phyloP scores from a whole-genome alignment of 352 stramenopile species.

The Globisporangium radiosum region DNA sequence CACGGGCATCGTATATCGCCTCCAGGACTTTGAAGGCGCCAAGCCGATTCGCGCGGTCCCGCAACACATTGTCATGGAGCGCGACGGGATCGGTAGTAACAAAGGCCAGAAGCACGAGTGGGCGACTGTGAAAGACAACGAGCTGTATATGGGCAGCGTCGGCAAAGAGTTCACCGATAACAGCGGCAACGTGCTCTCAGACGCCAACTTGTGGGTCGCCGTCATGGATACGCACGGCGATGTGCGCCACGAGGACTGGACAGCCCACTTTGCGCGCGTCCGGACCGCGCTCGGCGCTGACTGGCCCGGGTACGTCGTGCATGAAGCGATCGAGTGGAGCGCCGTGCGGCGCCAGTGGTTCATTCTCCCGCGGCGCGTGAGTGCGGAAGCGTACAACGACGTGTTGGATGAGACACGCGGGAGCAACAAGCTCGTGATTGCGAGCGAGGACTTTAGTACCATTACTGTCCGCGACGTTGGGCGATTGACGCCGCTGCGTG shows the following conservation, averaged over 20 bases:
- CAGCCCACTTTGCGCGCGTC: constrained; percentile 89
- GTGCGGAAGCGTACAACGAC: constrained; percentile 93
- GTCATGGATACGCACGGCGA: constrained; percentile 82
- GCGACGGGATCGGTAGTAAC: constrained; percentile 87
- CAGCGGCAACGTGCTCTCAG: constrained; percentile 89
- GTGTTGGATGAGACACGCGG: constrained; percentile 91
- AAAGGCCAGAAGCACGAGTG: constrained; percentile 99
- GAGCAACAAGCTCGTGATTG: constrained; percentile 87
- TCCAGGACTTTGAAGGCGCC: constrained; percentile 82
- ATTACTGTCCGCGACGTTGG: constrained; percentile 82
- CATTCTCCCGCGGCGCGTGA: constrained; percentile 95
- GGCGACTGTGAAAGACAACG: constrained; percentile 97
- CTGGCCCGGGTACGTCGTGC: constrained; percentile 94
- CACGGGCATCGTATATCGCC: constrained; percentile 97
- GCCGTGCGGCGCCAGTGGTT: constrained; percentile 94
- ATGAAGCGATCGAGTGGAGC: constrained; percentile 98
- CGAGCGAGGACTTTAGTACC: constrained; percentile 85
- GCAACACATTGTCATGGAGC: constrained; percentile 96
- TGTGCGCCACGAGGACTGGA: constrained; percentile 92
- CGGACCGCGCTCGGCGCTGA: constrained; percentile 85
- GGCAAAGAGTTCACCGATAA: constrained; percentile 93
- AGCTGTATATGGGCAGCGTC: constrained; percentile 96
- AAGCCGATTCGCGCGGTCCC: constrained; percentile 87
- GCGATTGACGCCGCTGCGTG: constrained; percentile 75
- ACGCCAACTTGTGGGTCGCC: constrained; percentile 97